Conservation (phyloP, 2,329 filamentous ascomycete genomes). For the Pseudogymnoascus verrucosus region DNA sequence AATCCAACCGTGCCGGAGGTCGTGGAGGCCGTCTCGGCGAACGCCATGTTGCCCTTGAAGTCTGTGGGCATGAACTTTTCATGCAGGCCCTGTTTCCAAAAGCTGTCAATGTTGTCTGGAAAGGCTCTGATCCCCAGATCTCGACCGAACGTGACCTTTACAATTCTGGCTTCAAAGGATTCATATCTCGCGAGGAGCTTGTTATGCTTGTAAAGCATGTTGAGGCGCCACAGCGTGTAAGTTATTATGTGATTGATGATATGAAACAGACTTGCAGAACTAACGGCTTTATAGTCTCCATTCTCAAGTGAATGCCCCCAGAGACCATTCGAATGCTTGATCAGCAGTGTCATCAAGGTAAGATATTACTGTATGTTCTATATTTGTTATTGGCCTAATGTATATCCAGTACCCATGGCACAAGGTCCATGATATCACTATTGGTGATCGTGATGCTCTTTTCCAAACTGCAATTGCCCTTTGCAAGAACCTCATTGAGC, state of each 20-base stretch:
- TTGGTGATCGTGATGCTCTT: conserved; percentile 46
- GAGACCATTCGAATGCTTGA: conserved; percentile 57
- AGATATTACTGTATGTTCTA: not conserved
- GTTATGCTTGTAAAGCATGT: conserved; percentile 56
- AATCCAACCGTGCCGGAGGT: conserved; percentile 29
- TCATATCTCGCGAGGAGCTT: conserved; percentile 55
- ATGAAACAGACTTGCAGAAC: too few species aligned
- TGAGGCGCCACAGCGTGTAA: conserved; percentile 53
- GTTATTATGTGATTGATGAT: too few species aligned
- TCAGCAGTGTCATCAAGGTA: conserved; percentile 42
- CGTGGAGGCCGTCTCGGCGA: conserved; percentile 46
- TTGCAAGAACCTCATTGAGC: conserved; percentile 36
- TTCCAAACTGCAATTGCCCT: conserved; percentile 44
- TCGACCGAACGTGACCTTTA: conserved; percentile 28
- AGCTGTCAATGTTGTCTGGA: conserved; percentile 49
- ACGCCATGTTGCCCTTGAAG: conserved; percentile 47
- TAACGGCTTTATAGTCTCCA: conserved; percentile 39
- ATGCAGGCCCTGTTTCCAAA: conserved; percentile 57
- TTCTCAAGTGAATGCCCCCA: conserved; percentile 55
- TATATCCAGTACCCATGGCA: conserved; percentile 50
- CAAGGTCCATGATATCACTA: conserved; percentile 46
- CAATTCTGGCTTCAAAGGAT: conserved; percentile 50
- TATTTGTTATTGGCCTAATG: not conserved
- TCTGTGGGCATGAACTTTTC: conserved; percentile 47
- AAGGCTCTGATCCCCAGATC: conserved; percentile 37